These are phyloP conservation scores for Biancaea sappan DNA, from an alignment of 306 rosid genomes.

Conservation along the genomic window DNA sequence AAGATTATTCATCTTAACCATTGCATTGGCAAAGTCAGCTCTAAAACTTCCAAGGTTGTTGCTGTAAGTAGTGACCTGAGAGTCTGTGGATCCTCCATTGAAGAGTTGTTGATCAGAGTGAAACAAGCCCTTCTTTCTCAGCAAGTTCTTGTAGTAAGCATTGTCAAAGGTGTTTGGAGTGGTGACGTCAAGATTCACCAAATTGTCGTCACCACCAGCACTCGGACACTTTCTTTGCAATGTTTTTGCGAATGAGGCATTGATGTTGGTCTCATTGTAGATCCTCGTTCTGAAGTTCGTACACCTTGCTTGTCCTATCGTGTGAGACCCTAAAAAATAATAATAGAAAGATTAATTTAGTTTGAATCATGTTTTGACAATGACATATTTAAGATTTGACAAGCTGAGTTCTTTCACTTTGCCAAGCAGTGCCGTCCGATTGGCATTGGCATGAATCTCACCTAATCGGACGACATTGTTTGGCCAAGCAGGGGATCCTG, in stretches of 20 bases:
- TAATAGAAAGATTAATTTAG: no score
- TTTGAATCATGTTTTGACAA: no score
- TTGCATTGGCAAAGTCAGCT: conserved; percentile 61
- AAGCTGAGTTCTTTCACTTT: no score
- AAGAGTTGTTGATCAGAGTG: conserved; percentile 70
- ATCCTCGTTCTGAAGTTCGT: conserved; percentile 46
- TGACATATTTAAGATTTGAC: no score
- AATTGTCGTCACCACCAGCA: conserved; percentile 49
- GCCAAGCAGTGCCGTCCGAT: no score
- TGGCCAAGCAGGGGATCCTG: no score
- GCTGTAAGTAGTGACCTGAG: conserved; percentile 47
- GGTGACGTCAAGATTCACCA: conserved; percentile 50
- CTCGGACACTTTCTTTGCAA: conserved; percentile 49
- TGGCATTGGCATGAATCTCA: no score
- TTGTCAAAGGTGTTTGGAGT: conserved; percentile 54
- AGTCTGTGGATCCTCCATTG: conserved; percentile 54
- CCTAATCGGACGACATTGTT: no score
- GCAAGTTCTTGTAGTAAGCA: conserved; percentile 56
- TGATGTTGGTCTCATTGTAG: conserved; percentile 64
- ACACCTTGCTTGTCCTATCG: conserved; percentile 63
- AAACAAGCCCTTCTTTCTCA: conserved; percentile 51
- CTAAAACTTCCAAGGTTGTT: conserved; percentile 34
- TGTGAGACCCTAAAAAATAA: conserved; percentile 53
- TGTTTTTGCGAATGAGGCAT: conserved; percentile 47
- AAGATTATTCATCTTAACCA: conserved; percentile 65